Evolutionary conservation across 345 rosid species (phyloP).

Genomic region (Excoecaria cochinchinensis): DNA sequence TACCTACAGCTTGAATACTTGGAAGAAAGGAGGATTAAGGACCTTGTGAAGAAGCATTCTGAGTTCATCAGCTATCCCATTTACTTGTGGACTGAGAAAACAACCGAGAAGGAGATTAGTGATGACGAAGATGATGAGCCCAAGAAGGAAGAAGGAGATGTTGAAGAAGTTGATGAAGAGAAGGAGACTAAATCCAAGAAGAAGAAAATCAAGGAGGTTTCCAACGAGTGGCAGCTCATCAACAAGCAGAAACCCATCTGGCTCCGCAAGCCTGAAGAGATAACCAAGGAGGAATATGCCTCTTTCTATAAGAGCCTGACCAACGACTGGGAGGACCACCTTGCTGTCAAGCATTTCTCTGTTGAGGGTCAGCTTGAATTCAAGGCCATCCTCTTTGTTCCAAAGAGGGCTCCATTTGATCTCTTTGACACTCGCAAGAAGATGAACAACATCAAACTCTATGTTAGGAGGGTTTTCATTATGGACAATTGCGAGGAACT

Average conservation of each 20-base stretch:
- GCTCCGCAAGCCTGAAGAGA: conserved; percentile 91
- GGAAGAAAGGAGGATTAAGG: conserved; percentile 90
- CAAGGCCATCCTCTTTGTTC: conserved; percentile 77
- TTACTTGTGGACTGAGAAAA: conserved; percentile 84
- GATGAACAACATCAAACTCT: conserved; percentile 82
- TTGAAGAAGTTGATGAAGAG: conserved; percentile 81
- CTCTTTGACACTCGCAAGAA: conserved; percentile 83
- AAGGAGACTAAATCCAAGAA: conserved; percentile 67
- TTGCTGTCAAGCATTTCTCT: conserved; percentile 84
- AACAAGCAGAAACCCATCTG: conserved; percentile 94
- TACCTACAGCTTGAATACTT: conserved; percentile 60
- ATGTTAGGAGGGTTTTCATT: conserved; percentile 81
- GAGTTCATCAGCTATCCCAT: conserved; percentile 92
- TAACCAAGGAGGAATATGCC: conserved; percentile 81
- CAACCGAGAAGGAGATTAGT: conserved; percentile 81
- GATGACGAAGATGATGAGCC: conserved; percentile 86
- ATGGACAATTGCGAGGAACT: conserved; percentile 96
- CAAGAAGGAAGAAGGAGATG: conserved; percentile 59
- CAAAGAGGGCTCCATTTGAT: conserved; percentile 84
- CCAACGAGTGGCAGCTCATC: conserved; percentile 80
- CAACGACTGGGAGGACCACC: conserved; percentile 87
- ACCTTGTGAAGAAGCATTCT: conserved; percentile 88
- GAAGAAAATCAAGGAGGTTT: conserved; percentile 88
- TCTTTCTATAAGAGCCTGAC: conserved; percentile 84
- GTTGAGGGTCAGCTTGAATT: conserved; percentile 96